A percentile compares a stretch with the other conserved stretches of the same genome.
These are phyloP conservation scores for Gossypium australe DNA, from an alignment of 345 rosid genomes.

Conservation along the genomic window DNA sequence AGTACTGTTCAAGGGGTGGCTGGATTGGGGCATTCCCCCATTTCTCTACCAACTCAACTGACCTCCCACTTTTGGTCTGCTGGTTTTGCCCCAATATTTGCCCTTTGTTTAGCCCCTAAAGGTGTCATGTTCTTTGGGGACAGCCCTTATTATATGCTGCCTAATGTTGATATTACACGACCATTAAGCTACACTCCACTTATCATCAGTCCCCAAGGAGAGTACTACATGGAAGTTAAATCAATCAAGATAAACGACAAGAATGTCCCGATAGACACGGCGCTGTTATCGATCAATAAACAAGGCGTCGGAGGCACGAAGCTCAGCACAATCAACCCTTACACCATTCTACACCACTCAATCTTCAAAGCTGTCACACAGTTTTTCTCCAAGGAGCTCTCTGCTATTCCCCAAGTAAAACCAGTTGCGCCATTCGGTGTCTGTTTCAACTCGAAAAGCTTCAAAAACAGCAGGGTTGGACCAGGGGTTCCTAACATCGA, in stretches of 20 bases:
- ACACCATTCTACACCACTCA: slow-evolving; percentile 21
- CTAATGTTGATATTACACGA: slow-evolving; percentile 8
- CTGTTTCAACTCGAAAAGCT: slow-evolving; percentile 15
- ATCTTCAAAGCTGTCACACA: slow-evolving; percentile 20
- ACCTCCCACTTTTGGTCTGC: slow-evolving; percentile 24
- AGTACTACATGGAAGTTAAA: slow-evolving; percentile 21
- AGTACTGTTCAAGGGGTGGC: slow-evolving; percentile 20
- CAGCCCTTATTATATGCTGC: slow-evolving; percentile 19
- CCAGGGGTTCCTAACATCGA: slow-evolving; percentile 24
- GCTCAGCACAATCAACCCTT: slow-evolving; percentile 26
- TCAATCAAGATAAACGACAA: slow-evolving; percentile 20
- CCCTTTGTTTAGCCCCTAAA: slow-evolving; percentile 24
- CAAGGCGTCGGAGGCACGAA: slow-evolving; percentile 14
- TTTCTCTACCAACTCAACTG: slow-evolving; percentile 32
- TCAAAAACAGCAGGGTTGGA: slow-evolving; percentile 3
- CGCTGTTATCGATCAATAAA: neutral
- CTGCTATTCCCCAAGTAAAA: neutral
- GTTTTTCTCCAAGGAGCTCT: slow-evolving; percentile 15
- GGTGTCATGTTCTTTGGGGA: slow-evolving; percentile 27
- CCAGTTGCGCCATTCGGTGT: slow-evolving; percentile 15
- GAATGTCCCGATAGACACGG: slow-evolving; percentile 4
- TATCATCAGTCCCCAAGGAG: slow-evolving; percentile 19
- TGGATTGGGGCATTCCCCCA: slow-evolving; percentile 25
- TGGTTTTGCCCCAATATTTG: slow-evolving; percentile 23
- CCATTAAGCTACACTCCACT: slow-evolving; percentile 23